Percentiles rank a stretch among this genome's conserved stretches.
Evolutionary conservation across 176 grass and related monocot species (phyloP).

Genomic region (barley (Hordeum vulgare)): DNA sequence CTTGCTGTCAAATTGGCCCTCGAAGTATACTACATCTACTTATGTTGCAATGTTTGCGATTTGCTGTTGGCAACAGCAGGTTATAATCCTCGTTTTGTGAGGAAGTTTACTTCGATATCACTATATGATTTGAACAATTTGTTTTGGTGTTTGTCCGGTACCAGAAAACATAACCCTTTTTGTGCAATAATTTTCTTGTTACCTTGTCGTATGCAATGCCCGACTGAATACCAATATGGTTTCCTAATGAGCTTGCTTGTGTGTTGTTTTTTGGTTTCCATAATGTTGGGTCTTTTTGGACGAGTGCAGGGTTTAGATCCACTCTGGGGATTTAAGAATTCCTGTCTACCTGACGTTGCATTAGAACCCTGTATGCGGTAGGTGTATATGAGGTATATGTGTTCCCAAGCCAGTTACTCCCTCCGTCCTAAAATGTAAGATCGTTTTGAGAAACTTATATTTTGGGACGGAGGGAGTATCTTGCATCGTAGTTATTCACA

Average conservation of each 20-base stretch:
- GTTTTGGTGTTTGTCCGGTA: constrained; percentile 12
- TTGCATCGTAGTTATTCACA: no score
- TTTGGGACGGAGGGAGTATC: no score
- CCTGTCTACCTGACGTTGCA: not conserved
- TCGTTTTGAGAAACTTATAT: no score
- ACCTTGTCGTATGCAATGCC: not conserved
- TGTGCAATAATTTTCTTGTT: not conserved
- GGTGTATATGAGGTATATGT: no score
- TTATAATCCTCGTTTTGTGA: not conserved
- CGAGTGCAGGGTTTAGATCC: no score
- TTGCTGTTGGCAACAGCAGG: not conserved
- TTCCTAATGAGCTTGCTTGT: not conserved
- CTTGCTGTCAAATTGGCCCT: constrained; percentile 5
- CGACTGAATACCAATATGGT: not conserved
- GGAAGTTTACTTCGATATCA: not conserved
- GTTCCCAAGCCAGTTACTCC: no score
- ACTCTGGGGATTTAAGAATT: no score
- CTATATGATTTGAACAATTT: constrained; percentile 16
- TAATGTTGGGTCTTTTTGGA: not conserved
- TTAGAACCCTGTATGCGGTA: no score
- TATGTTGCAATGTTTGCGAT: constrained; percentile 1
- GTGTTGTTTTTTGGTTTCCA: not conserved
- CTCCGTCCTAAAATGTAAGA: no score
- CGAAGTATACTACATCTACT: constrained; percentile 1
- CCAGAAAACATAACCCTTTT: not conserved